Evolutionary conservation across 2,329 filamentous ascomycete genomes (phyloP).

Genomic region (Fusarium sacchari): DNA sequence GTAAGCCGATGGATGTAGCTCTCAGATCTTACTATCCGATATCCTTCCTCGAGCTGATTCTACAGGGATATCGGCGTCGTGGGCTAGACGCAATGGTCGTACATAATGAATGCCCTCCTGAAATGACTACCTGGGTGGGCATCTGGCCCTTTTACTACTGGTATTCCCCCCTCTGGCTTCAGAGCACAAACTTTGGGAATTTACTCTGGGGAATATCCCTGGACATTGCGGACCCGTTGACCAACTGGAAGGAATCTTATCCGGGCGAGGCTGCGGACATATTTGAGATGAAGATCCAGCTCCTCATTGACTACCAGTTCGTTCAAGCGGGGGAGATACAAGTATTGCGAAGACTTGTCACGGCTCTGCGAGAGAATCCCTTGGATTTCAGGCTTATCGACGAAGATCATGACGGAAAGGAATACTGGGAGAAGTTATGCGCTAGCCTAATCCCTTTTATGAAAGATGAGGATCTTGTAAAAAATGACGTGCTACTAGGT

Average conservation of each 20-base stretch:
- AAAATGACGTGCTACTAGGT: background rate
- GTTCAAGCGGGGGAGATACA: too few relatives aligned
- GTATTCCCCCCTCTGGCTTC: background rate
- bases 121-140: too few relatives aligned
- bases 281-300: background rate
- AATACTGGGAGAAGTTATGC: background rate
- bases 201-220: background rate
- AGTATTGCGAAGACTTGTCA: background rate
- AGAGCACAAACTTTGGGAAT: background rate
- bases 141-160: too few relatives aligned
- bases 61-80: background rate
- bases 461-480: background rate
- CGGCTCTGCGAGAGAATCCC: background rate
- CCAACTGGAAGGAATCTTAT: background rate
- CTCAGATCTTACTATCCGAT: background rate
- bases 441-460: accelerated
- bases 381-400: background rate
- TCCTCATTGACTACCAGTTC: background rate
- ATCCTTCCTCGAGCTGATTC: background rate
- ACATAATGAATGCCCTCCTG: too few relatives aligned
- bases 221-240: background rate
- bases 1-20: background rate
- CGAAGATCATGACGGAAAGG: background rate
- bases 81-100: too few relatives aligned
- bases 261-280: background rate